Evolutionary conservation across 257 asterid genomes (phyloP).

Genomic region (Asclepias syriaca): DNA sequence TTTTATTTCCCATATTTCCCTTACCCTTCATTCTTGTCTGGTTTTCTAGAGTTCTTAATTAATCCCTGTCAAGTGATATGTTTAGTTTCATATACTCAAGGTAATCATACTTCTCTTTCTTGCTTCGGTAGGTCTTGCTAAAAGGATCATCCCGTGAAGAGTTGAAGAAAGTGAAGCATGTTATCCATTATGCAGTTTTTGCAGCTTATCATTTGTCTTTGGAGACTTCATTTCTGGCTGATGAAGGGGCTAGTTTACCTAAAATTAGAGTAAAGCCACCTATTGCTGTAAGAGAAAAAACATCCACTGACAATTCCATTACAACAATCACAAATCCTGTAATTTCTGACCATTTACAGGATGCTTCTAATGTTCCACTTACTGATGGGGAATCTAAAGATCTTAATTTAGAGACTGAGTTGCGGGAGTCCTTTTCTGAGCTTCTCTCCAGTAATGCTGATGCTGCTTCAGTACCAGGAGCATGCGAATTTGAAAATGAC

Average conservation of each 20-base stretch:
- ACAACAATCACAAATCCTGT: slow-evolving; percentile 27
- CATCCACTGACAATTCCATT: slow-evolving; percentile 27
- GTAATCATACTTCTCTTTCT: slow-evolving; percentile 6
- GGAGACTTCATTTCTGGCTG: slow-evolving; percentile 88
- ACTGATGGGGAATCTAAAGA: slow-evolving; percentile 28
- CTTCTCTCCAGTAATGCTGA: slow-evolving; percentile 25
- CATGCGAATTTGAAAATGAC: slow-evolving; percentile 31
- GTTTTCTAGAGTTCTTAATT: background rate
- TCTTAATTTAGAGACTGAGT: slow-evolving; percentile 42
- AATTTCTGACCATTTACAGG: slow-evolving; percentile 15
- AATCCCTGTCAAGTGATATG: background rate
- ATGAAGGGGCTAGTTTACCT: slow-evolving; percentile 94
- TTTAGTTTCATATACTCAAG: background rate
- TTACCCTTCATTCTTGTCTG: background rate
- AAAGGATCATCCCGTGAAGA: slow-evolving; percentile 71
- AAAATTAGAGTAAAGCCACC: slow-evolving; percentile 31
- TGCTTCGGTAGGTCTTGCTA: slow-evolving; percentile 58
- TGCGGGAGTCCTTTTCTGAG: slow-evolving; percentile 47
- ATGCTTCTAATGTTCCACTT: slow-evolving; percentile 26
- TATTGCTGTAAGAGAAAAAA: slow-evolving; percentile 28
- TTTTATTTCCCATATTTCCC: background rate
- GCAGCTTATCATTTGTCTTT: slow-evolving; percentile 92
- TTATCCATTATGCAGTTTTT: slow-evolving; percentile 74
- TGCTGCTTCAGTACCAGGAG: slow-evolving; percentile 34
- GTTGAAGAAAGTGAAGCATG: slow-evolving; percentile 81